Base-by-base conservation (phyloP, 179 eudicot species). In the Kewa caespitosa region DNA sequence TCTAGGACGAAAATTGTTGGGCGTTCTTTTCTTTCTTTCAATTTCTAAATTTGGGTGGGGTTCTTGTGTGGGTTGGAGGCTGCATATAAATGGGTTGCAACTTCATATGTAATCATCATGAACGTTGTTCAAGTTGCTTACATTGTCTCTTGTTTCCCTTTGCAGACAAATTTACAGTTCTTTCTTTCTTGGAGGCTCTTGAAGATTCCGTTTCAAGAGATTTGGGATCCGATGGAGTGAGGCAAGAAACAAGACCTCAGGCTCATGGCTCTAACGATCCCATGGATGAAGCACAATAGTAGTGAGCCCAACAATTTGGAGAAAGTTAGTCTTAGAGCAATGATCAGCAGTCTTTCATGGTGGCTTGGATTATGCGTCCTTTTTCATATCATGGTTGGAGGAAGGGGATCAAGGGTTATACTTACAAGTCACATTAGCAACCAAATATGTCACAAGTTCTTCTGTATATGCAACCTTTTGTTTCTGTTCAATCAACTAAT, bases 101-200 rank as follows among this genome's bases (percentile, higher is more conserved):
- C n/a, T n/a, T n/a, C n/a, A n/a, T n/a, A n/a, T n/a, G n/a, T n/a
- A n/a, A n/a, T n/a, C n/a, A n/a, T n/a, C n/a, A n/a, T n/a, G n/a
- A n/a, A n/a, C n/a, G n/a, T 68, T 8, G 14, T 74, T 74, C 34
- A 52, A 17, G 67, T 46, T 55, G 67, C 42, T 62, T 27, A 9
- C 54, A 25, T 12, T 77, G 18, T 65, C 20, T 37, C 27, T 69
- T 72, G 37, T 43, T 74, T 32, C 17, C 23, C 8, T 11, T n/a
- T 79, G 82, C 96, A 96, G 99, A 91, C 79, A 96, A 90, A 74
- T 89, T 96, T 77, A 96, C 93, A 0, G 97, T 96, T 55, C 89
- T 91, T 62, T 96, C 99, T 41, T 96, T 96, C 85, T 89, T 96
- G 69, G 99, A 96, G 86, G 99, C 99, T 18, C 96, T 96, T 46